These are phyloP conservation scores for Phialocephala sp. DNA, from an alignment of 2,329 filamentous ascomycete genomes.

Conservation along the genomic window DNA sequence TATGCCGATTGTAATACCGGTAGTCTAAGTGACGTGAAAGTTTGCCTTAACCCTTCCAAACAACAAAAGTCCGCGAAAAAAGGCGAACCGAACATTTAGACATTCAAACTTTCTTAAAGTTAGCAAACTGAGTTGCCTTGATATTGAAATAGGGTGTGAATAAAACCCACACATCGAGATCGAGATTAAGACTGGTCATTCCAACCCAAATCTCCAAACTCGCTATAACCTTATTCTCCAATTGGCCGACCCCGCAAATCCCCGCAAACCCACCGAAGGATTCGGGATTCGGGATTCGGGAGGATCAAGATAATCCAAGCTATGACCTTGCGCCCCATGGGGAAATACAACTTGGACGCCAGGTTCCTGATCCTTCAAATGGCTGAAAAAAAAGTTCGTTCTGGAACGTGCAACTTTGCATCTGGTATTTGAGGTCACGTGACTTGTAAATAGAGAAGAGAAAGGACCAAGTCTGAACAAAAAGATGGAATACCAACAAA, in stretches of 20 bases:
- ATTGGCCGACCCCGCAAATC: conserved; percentile 4
- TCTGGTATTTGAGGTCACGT: background rate
- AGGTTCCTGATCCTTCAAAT: background rate
- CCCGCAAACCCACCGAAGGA: conserved; percentile 5
- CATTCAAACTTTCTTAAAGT: too few relatives aligned
- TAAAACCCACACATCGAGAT: too few relatives aligned
- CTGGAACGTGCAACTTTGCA: background rate
- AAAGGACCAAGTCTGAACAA: background rate
- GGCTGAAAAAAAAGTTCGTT: too few relatives aligned
- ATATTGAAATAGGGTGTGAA: too few relatives aligned
- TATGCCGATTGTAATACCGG: too few relatives aligned
- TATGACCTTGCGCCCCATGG: background rate
- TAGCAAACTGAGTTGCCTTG: too few relatives aligned
- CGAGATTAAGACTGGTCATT: background rate
- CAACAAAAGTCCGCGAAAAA: too few relatives aligned
- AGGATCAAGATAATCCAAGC: too few relatives aligned
- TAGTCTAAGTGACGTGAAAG: too few relatives aligned
- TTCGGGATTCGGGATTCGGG: background rate
- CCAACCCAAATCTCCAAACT: background rate
- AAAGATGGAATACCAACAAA: background rate
- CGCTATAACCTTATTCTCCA: background rate
- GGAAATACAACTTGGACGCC: background rate
- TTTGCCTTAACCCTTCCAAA: too few relatives aligned
- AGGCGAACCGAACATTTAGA: too few relatives aligned
- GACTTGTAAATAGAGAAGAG: background rate